Evolutionary conservation across 2,329 filamentous ascomycete species (phyloP), one percentile per base, ranked within the genome.

Genomic region (Pyrenophora teres): DNA sequence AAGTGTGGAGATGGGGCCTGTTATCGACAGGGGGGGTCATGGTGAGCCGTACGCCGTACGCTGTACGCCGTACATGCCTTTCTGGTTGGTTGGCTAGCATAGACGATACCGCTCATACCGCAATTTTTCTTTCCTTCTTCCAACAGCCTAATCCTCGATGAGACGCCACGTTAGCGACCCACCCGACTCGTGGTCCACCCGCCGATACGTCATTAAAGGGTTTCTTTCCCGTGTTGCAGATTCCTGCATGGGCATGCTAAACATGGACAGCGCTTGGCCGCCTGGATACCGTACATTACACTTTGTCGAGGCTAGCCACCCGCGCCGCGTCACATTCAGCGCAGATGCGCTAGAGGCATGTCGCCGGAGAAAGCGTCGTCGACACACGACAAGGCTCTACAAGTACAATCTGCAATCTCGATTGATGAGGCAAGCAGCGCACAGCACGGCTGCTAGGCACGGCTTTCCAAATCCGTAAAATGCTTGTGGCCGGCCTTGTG

Each of bases 141-240:
- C 46, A 58, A 58, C 55, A 56, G 52, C 43, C 43, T 30, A 30
- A 30, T 46, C 57, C 50, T 59, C 61, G 57, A 65, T 65, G 62
- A 55, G 54, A 57, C 69, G 70, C 68, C 70, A 73, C 67, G 67
- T 69, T 70, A 46, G 53, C 44, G 68, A 64, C 63, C 70, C 70
- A 73, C 69, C 59, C 58, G 55, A 70, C 66, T 72, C 68, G 68
- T 71, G 68, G 69, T 59, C 59, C 43, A 56, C 51, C 56, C 56
- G 56, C 45, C 27, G 58, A 58, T 69, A 72, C 70, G 70, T 73
- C 70, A 73, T 73, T 49, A 63, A 60, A 57, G 60, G 64, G 32
- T 49, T 54, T 54, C 58, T 49, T 69, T 70, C 61, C 67, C 65
- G 65, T 60, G 65, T 64, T 56, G 63, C 63, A 69, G 62, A 69